Percentiles rank a stretch among this genome's conserved stretches.
Conservation (phyloP, 495 filamentous ascomycete species). For the Astrocystis sublimbata region DNA sequence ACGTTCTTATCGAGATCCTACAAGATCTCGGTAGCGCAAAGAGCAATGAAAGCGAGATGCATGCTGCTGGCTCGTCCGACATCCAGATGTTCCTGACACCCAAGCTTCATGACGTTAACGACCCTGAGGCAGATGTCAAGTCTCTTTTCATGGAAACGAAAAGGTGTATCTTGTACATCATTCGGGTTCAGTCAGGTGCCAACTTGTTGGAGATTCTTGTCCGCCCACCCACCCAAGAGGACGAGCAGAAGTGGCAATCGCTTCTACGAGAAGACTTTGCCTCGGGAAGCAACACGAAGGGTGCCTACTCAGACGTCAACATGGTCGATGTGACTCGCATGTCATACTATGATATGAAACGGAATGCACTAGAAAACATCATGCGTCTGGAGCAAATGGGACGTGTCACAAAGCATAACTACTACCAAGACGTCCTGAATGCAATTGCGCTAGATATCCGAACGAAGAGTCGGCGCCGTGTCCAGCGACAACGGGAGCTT, state of each 20-base stretch:
- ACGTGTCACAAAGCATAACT: constrained; percentile 85
- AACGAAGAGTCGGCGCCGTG: constrained; percentile 87
- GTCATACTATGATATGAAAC: constrained; percentile 90
- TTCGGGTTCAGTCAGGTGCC: constrained; percentile 88
- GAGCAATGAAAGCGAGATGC: constrained; percentile 90
- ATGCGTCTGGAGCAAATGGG: constrained; percentile 80
- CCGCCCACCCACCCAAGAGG: constrained; percentile 80
- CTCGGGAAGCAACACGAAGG: constrained; percentile 65
- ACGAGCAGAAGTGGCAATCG: constrained; percentile 83
- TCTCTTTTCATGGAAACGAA: constrained; percentile 97
- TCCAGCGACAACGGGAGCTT: constrained; percentile 86
- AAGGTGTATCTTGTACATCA: constrained; percentile 95
- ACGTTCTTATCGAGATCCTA: constrained; percentile 87
- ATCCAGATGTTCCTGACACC: constrained; percentile 90
- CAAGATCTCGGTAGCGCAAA: constrained; percentile 93
- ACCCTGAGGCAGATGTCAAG: constrained; percentile 89
- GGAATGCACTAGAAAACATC: constrained; percentile 90
- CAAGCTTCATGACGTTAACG: constrained; percentile 86
- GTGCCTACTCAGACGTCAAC: constrained; percentile 89
- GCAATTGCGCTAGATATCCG: constrained; percentile 96
- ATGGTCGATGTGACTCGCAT: constrained; percentile 86
- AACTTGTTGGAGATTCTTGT: constrained; percentile 95
- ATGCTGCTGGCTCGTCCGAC: constrained; percentile 81
- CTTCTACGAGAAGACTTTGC: constrained; percentile 82
- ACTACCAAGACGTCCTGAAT: constrained; percentile 96